phyloP scores from a whole-genome alignment of 2,329 filamentous ascomycete species.

The Apiospora sp. region DNA sequence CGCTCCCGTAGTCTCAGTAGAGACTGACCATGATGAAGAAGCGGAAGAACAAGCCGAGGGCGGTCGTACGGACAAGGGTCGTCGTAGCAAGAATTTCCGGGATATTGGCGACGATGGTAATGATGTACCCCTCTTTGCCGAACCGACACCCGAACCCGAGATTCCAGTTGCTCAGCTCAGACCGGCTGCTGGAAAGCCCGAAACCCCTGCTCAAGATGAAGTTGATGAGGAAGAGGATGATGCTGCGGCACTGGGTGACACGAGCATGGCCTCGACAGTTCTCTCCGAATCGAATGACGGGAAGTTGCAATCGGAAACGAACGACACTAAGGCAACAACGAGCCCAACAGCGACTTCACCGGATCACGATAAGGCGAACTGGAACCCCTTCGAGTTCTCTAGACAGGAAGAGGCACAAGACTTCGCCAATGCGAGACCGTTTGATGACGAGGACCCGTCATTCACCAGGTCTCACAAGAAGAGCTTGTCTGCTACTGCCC shows the following conservation, averaged over 20 bases:
- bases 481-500: conserved; percentile 75
- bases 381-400: conserved; percentile 69
- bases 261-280: conserved; percentile 61
- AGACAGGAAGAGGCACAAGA: conserved; percentile 54
- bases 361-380: conserved; percentile 58
- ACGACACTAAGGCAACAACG: conserved; percentile 54
- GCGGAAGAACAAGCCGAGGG: conserved; percentile 64
- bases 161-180: conserved; percentile 29
- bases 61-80: conserved; percentile 69
- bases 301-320: conserved; percentile 43
- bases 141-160: conserved; percentile 49
- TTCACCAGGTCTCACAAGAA: conserved; percentile 55
- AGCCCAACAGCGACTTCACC: conserved; percentile 62
- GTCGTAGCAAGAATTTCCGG: conserved; percentile 76
- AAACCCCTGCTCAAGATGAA: conserved; percentile 24
- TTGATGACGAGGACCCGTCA: conserved; percentile 49
- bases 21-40: conserved; percentile 35
- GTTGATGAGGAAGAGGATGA: conserved; percentile 53
- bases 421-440: conserved; percentile 61
- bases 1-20: conserved; percentile 26
- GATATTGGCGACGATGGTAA: conserved; percentile 72
- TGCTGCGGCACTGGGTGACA: conserved; percentile 53
- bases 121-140: conserved; percentile 78
- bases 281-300: conserved; percentile 63
- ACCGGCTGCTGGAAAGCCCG: conserved; percentile 24